These are phyloP conservation scores for Glycine latifolia DNA, from an alignment of 306 rosid genomes.

Conservation along the genomic window DNA sequence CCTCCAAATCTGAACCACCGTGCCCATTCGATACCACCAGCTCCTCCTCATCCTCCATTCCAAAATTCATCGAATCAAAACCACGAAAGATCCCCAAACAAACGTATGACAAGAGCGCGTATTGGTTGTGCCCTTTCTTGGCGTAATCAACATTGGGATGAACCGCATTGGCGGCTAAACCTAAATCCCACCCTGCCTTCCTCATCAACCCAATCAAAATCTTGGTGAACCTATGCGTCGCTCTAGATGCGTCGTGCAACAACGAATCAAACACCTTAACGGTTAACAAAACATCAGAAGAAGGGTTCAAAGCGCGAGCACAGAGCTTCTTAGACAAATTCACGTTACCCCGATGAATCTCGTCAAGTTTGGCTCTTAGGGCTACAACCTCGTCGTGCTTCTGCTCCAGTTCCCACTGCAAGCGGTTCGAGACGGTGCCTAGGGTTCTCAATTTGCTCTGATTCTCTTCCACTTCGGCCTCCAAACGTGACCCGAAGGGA, in stretches of 20 bases:
- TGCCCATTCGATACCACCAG: constrained; percentile 46
- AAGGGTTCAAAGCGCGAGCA: constrained; percentile 51
- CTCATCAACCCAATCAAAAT: constrained; percentile 86
- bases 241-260: constrained; percentile 80
- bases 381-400: constrained; percentile 75
- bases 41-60: constrained; percentile 34
- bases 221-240: constrained; percentile 72
- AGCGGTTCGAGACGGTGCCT: constrained; percentile 84
- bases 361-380: constrained; percentile 64
- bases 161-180: constrained; percentile 76
- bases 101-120: constrained; percentile 86
- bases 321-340: constrained; percentile 70
- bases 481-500: constrained; percentile 76
- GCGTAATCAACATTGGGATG: constrained; percentile 71
- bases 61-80: constrained; percentile 63
- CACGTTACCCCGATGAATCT: constrained; percentile 67
- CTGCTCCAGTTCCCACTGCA: constrained; percentile 81
- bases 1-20: constrained; percentile 45
- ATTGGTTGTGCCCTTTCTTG: constrained; percentile 74
- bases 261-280: constrained; percentile 81
- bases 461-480: constrained; percentile 91
- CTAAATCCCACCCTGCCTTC: constrained; percentile 93
- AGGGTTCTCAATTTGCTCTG: constrained; percentile 88
- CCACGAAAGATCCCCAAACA: constrained; percentile 87
- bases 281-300: constrained; percentile 77